Conservation (phyloP, 371 early-diverging fungal genomes). For the Catenaria anguillulae region DNA sequence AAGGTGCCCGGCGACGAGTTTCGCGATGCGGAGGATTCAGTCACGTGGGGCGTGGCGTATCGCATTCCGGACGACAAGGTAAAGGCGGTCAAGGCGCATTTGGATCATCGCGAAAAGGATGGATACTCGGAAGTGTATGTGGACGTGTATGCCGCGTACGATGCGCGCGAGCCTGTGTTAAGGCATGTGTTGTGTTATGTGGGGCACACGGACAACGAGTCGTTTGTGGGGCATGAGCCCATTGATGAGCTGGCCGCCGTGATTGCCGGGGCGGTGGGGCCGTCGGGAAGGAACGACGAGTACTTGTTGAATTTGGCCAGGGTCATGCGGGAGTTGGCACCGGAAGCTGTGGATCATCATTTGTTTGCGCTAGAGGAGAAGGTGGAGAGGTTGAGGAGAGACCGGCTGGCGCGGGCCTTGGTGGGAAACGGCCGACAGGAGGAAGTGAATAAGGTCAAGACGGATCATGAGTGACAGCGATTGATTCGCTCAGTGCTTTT, state of each 20-base stretch:
- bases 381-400: too few relatives aligned
- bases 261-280: constrained; percentile 25
- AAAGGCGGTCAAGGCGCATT: constrained; percentile 45
- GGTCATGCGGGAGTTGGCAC: constrained; percentile 41
- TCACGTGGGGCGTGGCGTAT: constrained; percentile 77
- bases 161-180: constrained; percentile 27
- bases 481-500: too few relatives aligned
- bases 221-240: constrained; percentile 62
- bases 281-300: constrained; percentile 61
- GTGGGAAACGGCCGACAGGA: too few relatives aligned
- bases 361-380: constrained; percentile 48
- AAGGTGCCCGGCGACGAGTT: constrained; percentile 14
- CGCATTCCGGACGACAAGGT: constrained; percentile 50
- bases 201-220: constrained; percentile 59
- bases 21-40: constrained; percentile 27
- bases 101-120: constrained; percentile 82
- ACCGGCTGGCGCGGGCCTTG: too few relatives aligned
- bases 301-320: constrained; percentile 54
- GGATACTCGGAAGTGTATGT: constrained; percentile 59
- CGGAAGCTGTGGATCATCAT: constrained; percentile 44
- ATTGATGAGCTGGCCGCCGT: constrained; percentile 52
- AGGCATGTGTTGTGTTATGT: constrained; percentile 41
- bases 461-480: too few relatives aligned
- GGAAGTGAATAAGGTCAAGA: too few relatives aligned
- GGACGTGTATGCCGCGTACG: constrained; percentile 39